Base-by-base conservation (phyloP, 768 basidiomycete genomes). In the Russula emetica region DNA sequence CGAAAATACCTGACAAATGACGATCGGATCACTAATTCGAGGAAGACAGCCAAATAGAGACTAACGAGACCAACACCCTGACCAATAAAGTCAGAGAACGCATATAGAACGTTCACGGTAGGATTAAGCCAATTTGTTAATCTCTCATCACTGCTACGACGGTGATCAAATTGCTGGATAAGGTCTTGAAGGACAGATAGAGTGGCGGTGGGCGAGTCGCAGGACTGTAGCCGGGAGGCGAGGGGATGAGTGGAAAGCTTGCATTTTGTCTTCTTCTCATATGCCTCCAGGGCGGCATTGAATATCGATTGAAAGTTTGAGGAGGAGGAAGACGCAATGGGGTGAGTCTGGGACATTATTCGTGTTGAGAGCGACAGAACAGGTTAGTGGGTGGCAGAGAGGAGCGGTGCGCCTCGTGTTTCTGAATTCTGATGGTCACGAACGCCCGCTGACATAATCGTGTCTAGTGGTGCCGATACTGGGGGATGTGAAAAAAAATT, bases 181-280 rank as follows among this genome's bases (percentile, higher is more conserved):
- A 52, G 50, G 6, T n/a, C 56, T n/a, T 45, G 49, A 38, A 63
- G 55, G 1, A 63, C 13, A 5, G 22, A 42, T 2, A 53, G 10
- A 24, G 58, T 28, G 8, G 32, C 51, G n/a, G 47, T 24, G 49
- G 18, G 5, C n/a, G 62, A 58, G 7, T 63, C 34, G 16, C 62
- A 63, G 11, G 42, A 20, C 28, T 36, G 40, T 0, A 63, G 22
- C 13, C n/a, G 20, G 4, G 51, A 2, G 1, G 42, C 42, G 5
- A 58, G 28, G 28, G 56, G 55, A n/a, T 58, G 62, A 1, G 30
- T 3, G 11, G 26, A 38, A 30, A 63, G 55, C 0, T 58, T 42
- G 7, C 22, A 28, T 7, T 55, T 42, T 24, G 62, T 63, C 30
- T 24, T 40, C 18, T 42, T 52, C 7, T 51, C 38, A 26, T 58